Evolutionary conservation across 2,329 filamentous ascomycete species (phyloP), one percentile per base, ranked within the genome.

Genomic region (Fusarium sp.): DNA sequence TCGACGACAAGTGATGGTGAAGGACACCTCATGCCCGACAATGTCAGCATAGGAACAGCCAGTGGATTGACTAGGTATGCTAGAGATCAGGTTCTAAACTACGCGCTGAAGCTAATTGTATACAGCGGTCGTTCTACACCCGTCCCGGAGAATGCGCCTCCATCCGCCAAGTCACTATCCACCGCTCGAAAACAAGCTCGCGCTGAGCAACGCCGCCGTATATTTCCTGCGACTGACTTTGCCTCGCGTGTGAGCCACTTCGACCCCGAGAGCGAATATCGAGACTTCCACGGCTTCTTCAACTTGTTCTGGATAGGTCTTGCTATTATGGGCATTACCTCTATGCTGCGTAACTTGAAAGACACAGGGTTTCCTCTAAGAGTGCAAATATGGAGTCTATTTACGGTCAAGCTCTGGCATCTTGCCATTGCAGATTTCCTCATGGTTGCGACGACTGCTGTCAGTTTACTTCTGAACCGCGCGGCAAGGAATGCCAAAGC

Each of bases 281-380:
- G 90, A 76, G 94, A 99, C 80, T 99, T 99, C 79, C 90, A 93
- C 74, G 96, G 96, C 77, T 99, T 99, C 87, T 99, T 98, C 82
- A 93, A 96, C 56, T 88, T 99, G 40, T 99, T 99, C 82, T 99
- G 96, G 96, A 95, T 99, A 71, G 93, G 93, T 12, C 85, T 99
- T 63, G 93, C 93, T 72, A 97, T 99, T 80, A 97, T 99, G 94
- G 93, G 94, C 75, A 91, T 97, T 68, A 98, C 95, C 4, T 93
- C 93, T n/a, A 93, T 94, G 85, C 82, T 98, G 76, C 90, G 95
- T 75, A 98, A 97, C 79, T 89, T 96, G 77, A 97, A 95, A 80
- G 96, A 98, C 78, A 98, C 93, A 0, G 96, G 96, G 23, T 93
- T 91, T 77, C 92, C 94, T 18, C 83, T 98, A 74, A 89, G 92